phyloP scores from a whole-genome alignment of 345 rosid species.

The Cardamine chenopodiifolia region DNA sequence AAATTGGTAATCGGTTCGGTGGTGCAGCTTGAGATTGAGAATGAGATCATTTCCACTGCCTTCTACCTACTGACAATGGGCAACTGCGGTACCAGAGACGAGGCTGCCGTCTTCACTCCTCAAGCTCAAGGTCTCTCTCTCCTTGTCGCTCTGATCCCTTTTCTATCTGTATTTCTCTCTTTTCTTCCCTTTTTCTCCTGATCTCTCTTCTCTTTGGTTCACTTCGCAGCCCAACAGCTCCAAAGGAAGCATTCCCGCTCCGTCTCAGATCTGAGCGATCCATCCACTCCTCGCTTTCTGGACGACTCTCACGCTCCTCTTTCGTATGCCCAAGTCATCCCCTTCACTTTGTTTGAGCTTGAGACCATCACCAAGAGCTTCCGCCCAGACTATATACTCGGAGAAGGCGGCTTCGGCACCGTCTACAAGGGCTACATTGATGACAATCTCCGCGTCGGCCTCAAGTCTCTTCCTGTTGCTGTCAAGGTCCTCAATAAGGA shows the following conservation, averaged over 20 bases:
- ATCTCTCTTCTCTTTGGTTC: conserved; percentile 29
- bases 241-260: conserved; percentile 73
- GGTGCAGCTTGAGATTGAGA: conserved; percentile 11
- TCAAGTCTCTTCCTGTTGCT: conserved; percentile 93
- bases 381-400: conserved; percentile 92
- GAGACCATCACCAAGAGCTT: conserved; percentile 98
- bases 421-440: conserved; percentile 97
- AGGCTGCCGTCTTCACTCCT: conserved; percentile 72
- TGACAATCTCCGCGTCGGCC: conserved; percentile 91
- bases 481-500: conserved; percentile 97
- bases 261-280: conserved; percentile 89
- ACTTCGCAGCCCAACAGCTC: conserved; percentile 70
- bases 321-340: conserved; percentile 70
- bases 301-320: conserved; percentile 70
- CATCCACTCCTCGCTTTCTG: conserved; percentile 65
- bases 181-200: not conserved
- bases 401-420: conserved; percentile 96
- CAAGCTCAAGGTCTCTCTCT: conserved; percentile 68
- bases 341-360: conserved; percentile 83
- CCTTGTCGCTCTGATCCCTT: not conserved
- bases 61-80: conserved; percentile 58
- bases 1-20: not conserved
- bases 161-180: conserved; percentile 33
- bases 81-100: conserved; percentile 96
- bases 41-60: conserved; percentile 37